Evolutionary conservation across 1,284 basidiomycete species (phyloP).

Genomic region (Xerocomus amazonicus): DNA sequence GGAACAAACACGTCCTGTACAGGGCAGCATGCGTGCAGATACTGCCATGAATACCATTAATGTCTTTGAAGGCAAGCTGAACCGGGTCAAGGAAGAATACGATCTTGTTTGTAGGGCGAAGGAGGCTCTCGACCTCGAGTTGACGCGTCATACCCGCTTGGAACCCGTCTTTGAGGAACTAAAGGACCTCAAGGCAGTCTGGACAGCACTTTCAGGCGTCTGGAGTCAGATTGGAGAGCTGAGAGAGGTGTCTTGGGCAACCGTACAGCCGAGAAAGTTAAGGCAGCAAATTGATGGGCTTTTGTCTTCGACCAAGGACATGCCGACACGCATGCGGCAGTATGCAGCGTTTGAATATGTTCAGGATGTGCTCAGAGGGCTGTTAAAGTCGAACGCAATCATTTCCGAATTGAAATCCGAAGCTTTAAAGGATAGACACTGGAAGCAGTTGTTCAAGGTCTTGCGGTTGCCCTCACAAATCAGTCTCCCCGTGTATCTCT

Average conservation of each 20-base stretch:
- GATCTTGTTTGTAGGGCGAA: constrained; percentile 94
- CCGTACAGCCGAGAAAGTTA: constrained; percentile 91
- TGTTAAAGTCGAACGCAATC: constrained; percentile 88
- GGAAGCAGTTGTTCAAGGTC: constrained; percentile 97
- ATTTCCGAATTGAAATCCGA: constrained; percentile 95
- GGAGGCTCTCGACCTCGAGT: constrained; percentile 93
- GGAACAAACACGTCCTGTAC: constrained; percentile 94
- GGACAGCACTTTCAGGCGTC: constrained; percentile 97
- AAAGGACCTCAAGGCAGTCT: constrained; percentile 94
- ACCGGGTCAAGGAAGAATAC: constrained; percentile 88
- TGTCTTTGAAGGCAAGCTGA: constrained; percentile 89
- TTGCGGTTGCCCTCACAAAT: constrained; percentile 67
- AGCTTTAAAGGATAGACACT: constrained; percentile 95
- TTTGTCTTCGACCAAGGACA: constrained; percentile 89
- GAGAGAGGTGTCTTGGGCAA: constrained; percentile 87
- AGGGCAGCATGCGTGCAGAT: constrained; percentile 93
- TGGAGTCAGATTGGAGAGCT: constrained; percentile 94
- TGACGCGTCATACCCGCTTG: constrained; percentile 85
- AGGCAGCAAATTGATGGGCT: constrained; percentile 91
- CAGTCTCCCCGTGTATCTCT: constrained; percentile 62
- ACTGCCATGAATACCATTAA: constrained; percentile 94
- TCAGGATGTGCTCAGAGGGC: constrained; percentile 82
- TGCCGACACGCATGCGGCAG: constrained; percentile 99
- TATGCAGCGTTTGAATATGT: constrained; percentile 99
- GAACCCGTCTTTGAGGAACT: constrained; percentile 95